Percentiles rank a stretch among this genome's conserved stretches.
phyloP scores from a whole-genome alignment of 2,329 filamentous ascomycete species.

The Calonectria montana region DNA sequence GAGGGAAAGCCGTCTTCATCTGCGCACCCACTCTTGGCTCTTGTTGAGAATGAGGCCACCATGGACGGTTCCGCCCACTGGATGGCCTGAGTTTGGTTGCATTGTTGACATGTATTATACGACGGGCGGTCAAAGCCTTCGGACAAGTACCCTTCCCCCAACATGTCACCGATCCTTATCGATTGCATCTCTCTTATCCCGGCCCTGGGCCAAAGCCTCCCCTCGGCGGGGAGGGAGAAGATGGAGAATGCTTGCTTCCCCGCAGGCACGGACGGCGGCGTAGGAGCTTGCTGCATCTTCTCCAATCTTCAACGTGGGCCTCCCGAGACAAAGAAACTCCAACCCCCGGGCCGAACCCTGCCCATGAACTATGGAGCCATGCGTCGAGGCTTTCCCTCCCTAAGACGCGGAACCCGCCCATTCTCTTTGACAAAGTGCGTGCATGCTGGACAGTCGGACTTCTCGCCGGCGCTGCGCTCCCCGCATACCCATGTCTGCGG shows the following conservation, averaged over 20 bases:
- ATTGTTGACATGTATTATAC: background rate
- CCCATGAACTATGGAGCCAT: background rate
- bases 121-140: background rate
- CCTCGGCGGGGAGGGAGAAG: background rate
- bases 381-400: background rate
- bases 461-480: constrained; percentile 29
- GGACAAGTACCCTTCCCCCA: constrained; percentile 8
- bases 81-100: background rate
- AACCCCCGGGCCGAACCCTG: background rate
- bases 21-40: background rate
- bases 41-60: background rate
- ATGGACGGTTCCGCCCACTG: background rate
- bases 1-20: constrained; percentile 27
- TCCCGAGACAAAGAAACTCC: background rate
- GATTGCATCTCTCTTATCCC: background rate
- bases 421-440: background rate
- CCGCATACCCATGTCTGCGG: constrained; percentile 30
- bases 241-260: background rate
- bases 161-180: background rate
- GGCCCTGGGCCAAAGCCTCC: no score
- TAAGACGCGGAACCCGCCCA: background rate
- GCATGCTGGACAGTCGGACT: constrained; percentile 19
- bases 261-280: background rate
- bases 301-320: constrained; percentile 5
- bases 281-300: background rate